phyloP scores from a whole-genome alignment of 306 rosid species.

The Comarum palustre region DNA sequence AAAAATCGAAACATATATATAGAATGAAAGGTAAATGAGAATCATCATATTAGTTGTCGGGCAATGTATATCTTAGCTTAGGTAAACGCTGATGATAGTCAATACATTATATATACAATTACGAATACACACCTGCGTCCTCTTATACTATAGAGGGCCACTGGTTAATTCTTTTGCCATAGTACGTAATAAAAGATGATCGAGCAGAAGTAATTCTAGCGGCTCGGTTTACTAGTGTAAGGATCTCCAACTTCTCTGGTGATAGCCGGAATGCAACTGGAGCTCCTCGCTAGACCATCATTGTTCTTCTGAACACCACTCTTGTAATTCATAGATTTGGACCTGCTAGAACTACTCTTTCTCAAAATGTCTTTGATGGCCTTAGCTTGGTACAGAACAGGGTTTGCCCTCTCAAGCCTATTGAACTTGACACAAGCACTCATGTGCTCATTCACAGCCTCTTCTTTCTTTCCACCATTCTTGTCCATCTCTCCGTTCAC shows the following conservation, averaged over 20 bases:
- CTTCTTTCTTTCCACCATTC: constrained; percentile 38
- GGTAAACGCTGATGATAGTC: background rate
- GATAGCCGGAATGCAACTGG: constrained; percentile 46
- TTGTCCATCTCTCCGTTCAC: constrained; percentile 53
- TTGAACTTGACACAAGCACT: constrained; percentile 52
- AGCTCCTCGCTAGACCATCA: constrained; percentile 31
- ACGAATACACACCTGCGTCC: background rate
- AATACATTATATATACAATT: background rate
- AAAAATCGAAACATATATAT: too few relatives aligned
- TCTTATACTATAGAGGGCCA: too few relatives aligned
- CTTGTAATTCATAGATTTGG: constrained; percentile 32
- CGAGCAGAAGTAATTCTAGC: background rate
- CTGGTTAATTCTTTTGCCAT: too few relatives aligned
- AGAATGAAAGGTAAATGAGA: background rate
- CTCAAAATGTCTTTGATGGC: constrained; percentile 52
- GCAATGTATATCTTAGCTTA: background rate
- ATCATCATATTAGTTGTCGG: background rate
- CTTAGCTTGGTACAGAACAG: constrained; percentile 49
- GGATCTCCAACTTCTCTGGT: constrained; percentile 21
- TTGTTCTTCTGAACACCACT: background rate
- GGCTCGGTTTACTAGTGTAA: background rate
- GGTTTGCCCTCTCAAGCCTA: constrained; percentile 41
- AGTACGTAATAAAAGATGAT: background rate
- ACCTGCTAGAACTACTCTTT: constrained; percentile 28
- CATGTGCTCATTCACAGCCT: constrained; percentile 47